phyloP scores from a whole-genome alignment of 768 basidiomycete genomes.

The Tubosaeta sp. region DNA sequence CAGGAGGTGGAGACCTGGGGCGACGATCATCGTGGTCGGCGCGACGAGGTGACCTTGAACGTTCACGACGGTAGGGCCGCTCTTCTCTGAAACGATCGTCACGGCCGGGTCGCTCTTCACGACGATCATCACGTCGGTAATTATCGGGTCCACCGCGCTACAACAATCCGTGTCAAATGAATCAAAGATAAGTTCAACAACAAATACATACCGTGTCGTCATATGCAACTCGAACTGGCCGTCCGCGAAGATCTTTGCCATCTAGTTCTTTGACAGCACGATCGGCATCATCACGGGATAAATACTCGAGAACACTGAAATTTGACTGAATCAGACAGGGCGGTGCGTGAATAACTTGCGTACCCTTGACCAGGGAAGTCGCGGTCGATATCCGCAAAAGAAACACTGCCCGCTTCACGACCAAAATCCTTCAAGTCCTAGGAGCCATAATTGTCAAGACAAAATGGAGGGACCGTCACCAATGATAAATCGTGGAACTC shows the following conservation, averaged over 20 bases:
- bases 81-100: conserved; percentile 58
- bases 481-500: conserved; percentile 21
- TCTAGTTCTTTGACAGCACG: conserved; percentile 87
- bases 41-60: conserved; percentile 80
- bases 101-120: conserved; percentile 50
- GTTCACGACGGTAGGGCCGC: conserved; percentile 61
- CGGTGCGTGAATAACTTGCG: conserved; percentile 18
- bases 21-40: conserved; percentile 73
- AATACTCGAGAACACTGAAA: conserved; percentile 82
- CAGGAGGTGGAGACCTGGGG: conserved; percentile 71
- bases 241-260: conserved; percentile 83
- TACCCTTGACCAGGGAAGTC: conserved; percentile 85
- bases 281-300: conserved; percentile 85
- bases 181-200: not conserved
- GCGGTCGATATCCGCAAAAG: conserved; percentile 93
- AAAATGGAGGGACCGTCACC: conserved; percentile 5
- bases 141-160: conserved; percentile 69
- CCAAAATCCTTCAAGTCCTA: conserved; percentile 99
- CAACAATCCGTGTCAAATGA: not conserved
- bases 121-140: conserved; percentile 71
- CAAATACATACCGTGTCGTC: conserved; percentile 53
- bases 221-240: conserved; percentile 66
- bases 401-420: conserved; percentile 88
- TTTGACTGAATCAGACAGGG: conserved; percentile 3
- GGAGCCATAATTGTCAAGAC: conserved; percentile 32